Evolutionary conservation across 1,139 yeast species (phyloP).

Genomic region (Blastobotrys apis): DNA sequence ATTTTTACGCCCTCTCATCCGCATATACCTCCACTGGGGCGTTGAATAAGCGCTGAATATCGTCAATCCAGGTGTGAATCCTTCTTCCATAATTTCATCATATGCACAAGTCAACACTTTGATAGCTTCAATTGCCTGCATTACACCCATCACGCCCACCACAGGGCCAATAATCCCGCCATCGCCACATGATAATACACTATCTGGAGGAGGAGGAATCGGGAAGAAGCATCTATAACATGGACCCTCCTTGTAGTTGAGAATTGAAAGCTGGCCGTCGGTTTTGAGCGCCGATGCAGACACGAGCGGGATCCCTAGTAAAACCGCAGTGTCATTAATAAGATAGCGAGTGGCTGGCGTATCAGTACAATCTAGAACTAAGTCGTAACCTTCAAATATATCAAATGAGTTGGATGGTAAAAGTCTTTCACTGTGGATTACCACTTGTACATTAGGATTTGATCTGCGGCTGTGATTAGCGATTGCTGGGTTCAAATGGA

Average conservation of each 20-base stretch:
- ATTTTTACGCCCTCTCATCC: conserved; percentile 66
- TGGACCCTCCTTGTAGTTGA: conserved; percentile 73
- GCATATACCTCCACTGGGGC: conserved; percentile 67
- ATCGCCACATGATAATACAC: conserved; percentile 83
- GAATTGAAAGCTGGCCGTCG: conserved; percentile 82
- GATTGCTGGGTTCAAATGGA: background rate
- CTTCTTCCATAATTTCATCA: conserved; percentile 17
- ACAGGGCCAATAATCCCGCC: conserved; percentile 97
- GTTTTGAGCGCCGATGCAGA: conserved; percentile 90
- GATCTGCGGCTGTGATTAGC: too few species aligned
- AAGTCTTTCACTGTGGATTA: conserved; percentile 51
- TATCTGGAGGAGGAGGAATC: conserved; percentile 77
- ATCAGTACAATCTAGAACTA: conserved; percentile 91
- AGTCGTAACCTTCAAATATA: conserved; percentile 60
- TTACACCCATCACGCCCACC: conserved; percentile 82
- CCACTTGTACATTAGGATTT: conserved; percentile 63
- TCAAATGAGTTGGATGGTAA: conserved; percentile 56
- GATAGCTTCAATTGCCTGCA: conserved; percentile 86
- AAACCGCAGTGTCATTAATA: conserved; percentile 78
- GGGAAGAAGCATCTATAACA: conserved; percentile 96
- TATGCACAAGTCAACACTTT: conserved; percentile 64
- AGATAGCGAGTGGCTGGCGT: conserved; percentile 84
- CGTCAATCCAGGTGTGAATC: conserved; percentile 63
- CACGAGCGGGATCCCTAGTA: conserved; percentile 64
- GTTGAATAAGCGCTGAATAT: conserved; percentile 71